Conservation (phyloP, 2,329 filamentous ascomycete species). For the Alternaria viburni region DNA sequence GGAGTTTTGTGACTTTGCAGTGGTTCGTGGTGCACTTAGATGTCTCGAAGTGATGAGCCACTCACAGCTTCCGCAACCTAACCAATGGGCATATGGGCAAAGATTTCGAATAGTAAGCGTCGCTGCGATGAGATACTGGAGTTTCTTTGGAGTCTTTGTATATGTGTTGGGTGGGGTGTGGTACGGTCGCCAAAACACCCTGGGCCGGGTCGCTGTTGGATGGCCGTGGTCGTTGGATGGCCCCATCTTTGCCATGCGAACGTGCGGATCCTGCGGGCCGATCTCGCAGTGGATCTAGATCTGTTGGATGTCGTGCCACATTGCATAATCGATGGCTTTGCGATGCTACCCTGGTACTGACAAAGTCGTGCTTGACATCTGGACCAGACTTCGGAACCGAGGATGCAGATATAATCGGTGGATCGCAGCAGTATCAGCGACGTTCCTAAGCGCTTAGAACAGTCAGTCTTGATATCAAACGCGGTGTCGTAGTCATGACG, state of each 20-base stretch:
- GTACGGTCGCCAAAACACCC: not conserved
- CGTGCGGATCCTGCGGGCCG: constrained; percentile 9
- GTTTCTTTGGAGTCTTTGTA: not conserved
- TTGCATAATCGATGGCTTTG: not conserved
- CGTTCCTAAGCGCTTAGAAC: not conserved
- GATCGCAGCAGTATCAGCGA: not conserved
- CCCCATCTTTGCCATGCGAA: constrained; percentile 9
- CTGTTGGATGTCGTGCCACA: not conserved
- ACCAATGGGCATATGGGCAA: not conserved
- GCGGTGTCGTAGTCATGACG: not conserved
- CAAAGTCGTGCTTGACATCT: not conserved
- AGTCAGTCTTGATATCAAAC: not conserved
- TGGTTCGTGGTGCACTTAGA: not conserved
- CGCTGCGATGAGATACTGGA: not conserved
- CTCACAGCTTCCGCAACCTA: not conserved
- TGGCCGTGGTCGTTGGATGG: not conserved
- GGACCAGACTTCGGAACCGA: not conserved
- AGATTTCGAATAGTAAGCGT: not conserved
- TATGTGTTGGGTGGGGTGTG: not conserved
- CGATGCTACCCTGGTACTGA: not conserved
- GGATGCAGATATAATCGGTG: not conserved
- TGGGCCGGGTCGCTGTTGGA: not conserved
- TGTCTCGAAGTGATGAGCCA: not conserved
- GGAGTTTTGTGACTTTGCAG: not conserved
- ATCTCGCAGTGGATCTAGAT: not conserved